Evolutionary conservation across 495 filamentous ascomycete species (phyloP), one percentile per base, ranked within the genome.

Genomic region (Aspergillus steynii): DNA sequence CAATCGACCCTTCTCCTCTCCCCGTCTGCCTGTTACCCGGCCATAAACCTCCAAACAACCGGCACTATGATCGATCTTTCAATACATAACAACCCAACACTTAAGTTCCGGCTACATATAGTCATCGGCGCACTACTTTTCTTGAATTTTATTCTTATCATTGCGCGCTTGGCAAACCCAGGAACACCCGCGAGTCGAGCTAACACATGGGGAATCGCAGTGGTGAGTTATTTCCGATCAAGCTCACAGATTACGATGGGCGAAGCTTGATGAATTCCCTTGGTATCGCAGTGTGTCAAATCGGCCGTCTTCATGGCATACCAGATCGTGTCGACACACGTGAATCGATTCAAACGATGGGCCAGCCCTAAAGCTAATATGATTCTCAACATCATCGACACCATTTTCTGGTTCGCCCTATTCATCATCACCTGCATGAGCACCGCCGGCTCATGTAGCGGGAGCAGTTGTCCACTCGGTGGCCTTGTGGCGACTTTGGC

Each of bases 401-500:
- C 66, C 6, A 61, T 73, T 0, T 77, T 75, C 51, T 77, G 74
- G 74, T 71, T 69, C 34, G 72, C 64, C 6, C 32, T 72, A 31
- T 68, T 72, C 51, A 63, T 71, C 9, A 63, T 71, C 48, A 62
- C 58, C 0, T 65, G 64, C 6, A 54, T 68, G 62, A 66, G 62
- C 0, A 58, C 68, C 7, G 25, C 29, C 26, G 58, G 56, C 0
- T 52, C 60, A n/a, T 15, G 27, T 42, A 68, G 53, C 50, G 50
- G 25, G 25, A 59, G 56, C 29, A 72, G 70, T 61, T 55, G 61
- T 9, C 64, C 70, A 1, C 50, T 72, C 28, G 68, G 65, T 48
- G 66, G 48, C 6, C 59, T 73, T 45, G 31, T 68, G 4, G 59
- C 61, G 20, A 56, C 61, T 3, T 9, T 71, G 55, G 60, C 59